Base-by-base conservation (phyloP, 164 flowering plant species). In the Vitis cinerea region DNA sequence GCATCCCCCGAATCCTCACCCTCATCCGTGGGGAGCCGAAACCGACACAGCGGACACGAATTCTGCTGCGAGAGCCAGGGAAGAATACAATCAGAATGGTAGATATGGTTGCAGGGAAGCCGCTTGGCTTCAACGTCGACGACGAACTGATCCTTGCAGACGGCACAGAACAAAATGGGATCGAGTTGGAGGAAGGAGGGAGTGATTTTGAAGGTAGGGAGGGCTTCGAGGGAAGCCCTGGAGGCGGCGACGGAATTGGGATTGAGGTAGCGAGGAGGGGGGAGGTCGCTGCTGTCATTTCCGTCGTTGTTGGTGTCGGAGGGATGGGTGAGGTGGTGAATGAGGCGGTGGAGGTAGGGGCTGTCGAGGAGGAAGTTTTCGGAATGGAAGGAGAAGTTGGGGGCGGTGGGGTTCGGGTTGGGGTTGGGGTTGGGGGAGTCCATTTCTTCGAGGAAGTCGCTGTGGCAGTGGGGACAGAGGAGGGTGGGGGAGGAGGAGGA, bases 41-140 rank as follows among this genome's bases (percentile, higher is more conserved):
- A 88, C 49, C 88, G 78, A 71, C 91, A 90, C 4, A 87, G 80
- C 1, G 92, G 92, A 57, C 91, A 90, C 0, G 90, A 85, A 66
- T 82, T 83, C 66, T 83, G 90, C 65, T 68, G 75, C 31, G 81
- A 64, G 13, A 88, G 86, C 92, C 96, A 90, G 0, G 92, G 96
- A 0, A 85, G 66, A 37, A 90, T 90, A 67, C 95, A 90, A 47
- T 85, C 87, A 3, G 75, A 16, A 67, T 90, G 96, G 73, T 87
- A 90, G 10, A 83, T 64, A 64, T 90, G 96, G 6, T 69, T 78
- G 66, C 96, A 90, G 48, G 95, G 96, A 50, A 90, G 78, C 77
- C 78, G 81, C 66, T 85, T 87, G 54, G 83, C 91, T 37, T 83
- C 85, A 10, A 59, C 81, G 57, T 78, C 84, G 2, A 77, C 48